phyloP scores from a whole-genome alignment of 73 alveolate genomes.

The Durusdinium trenchii region DNA sequence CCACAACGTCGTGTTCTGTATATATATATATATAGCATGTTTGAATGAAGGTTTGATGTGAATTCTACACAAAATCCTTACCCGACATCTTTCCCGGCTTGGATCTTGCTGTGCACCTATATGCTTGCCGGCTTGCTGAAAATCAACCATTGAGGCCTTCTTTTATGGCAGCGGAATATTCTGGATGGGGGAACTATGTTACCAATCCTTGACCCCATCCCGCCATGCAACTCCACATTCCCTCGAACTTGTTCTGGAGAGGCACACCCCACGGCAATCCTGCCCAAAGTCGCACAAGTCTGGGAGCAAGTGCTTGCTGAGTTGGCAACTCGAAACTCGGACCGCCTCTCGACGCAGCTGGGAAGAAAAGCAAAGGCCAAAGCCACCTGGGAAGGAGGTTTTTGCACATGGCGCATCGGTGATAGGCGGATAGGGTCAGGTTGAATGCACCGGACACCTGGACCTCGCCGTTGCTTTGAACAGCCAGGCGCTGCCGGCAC shows the following conservation, averaged over 20 bases:
- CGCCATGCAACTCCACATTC: conserved; percentile 43
- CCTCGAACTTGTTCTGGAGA: conserved; percentile 87
- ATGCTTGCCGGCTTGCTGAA: too few relatives aligned
- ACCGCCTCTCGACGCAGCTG: conserved; percentile 72
- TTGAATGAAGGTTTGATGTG: too few relatives aligned
- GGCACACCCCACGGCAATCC: conserved; percentile 84
- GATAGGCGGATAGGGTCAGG: not conserved
- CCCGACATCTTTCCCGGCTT: too few relatives aligned
- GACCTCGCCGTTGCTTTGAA: not conserved
- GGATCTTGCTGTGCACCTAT: too few relatives aligned
- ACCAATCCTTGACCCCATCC: not conserved
- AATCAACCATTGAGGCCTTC: too few relatives aligned
- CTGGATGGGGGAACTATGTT: too few relatives aligned
- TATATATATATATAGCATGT: too few relatives aligned
- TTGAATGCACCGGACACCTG: not conserved
- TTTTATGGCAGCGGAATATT: too few relatives aligned
- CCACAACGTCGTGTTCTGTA: too few relatives aligned
- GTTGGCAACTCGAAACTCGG: not conserved
- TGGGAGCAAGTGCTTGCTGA: not conserved
- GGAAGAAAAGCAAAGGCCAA: conserved; percentile 83
- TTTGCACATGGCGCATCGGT: not conserved
- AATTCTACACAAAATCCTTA: too few relatives aligned
- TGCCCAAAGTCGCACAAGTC: not conserved
- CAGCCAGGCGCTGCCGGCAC: not conserved
- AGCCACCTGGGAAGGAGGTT: conserved; percentile 4